These are phyloP conservation scores for Fomitopsis pulvina DNA, from an alignment of 768 basidiomycete genomes.

Conservation along the genomic window DNA sequence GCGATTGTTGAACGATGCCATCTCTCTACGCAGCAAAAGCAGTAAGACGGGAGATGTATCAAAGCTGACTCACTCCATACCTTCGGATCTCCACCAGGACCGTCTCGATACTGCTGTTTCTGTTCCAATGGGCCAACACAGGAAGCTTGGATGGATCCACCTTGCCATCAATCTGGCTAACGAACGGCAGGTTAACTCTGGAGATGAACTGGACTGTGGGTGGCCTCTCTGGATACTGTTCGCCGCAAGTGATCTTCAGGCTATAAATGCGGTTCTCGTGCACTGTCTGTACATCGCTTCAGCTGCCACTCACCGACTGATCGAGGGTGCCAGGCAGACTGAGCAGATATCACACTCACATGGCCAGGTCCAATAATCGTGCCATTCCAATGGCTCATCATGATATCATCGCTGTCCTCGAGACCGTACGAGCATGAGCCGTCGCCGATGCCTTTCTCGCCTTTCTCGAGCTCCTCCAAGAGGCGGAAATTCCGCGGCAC, in stretches of 20 bases:
- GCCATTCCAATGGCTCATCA: conserved; percentile 98
- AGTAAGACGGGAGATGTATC: neutral
- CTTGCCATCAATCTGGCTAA: conserved; percentile 64
- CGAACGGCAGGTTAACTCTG: conserved; percentile 91
- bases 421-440: conserved; percentile 96
- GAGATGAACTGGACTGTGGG: conserved; percentile 84
- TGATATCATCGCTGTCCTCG: conserved; percentile 91
- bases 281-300: conserved; percentile 56
- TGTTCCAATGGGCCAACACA: conserved; percentile 70
- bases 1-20: conserved; percentile 86
- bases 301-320: neutral
- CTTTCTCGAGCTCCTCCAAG: conserved; percentile 98
- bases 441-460: conserved; percentile 99
- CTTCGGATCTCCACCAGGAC: conserved; percentile 89
- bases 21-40: conserved; percentile 55
- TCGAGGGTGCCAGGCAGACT: neutral
- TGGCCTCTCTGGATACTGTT: conserved; percentile 66
- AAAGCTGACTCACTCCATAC: too few species aligned
- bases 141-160: conserved; percentile 70
- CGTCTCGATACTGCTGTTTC: conserved; percentile 76
- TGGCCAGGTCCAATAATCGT: conserved; percentile 99
- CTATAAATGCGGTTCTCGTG: conserved; percentile 99
- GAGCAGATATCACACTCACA: conserved; percentile 47
- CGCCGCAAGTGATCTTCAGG: conserved; percentile 82
- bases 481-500: conserved; percentile 96